These are phyloP conservation scores for Coemansia sp. DNA, from an alignment of 192 early-diverging fungal species.

Conservation along the genomic window DNA sequence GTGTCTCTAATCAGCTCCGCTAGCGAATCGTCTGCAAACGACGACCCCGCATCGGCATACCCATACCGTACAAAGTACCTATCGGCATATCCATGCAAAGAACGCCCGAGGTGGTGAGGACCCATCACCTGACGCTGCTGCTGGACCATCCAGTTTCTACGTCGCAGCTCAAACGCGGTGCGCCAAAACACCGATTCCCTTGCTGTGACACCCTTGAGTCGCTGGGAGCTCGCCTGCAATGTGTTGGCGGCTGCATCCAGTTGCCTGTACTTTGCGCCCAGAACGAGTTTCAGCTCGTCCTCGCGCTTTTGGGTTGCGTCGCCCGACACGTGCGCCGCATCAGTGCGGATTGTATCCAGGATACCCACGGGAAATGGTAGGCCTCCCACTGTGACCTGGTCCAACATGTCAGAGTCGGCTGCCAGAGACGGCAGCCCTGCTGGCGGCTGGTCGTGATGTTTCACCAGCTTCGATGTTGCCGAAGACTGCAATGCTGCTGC, in stretches of 20 bases:
- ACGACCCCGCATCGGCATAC: constrained; percentile 28
- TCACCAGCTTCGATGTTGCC: not conserved
- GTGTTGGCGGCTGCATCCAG: constrained; percentile 38
- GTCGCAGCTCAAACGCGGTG: constrained; percentile 37
- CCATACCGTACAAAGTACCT: constrained; percentile 42
- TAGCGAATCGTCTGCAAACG: constrained; percentile 28
- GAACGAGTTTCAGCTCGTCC: constrained; percentile 36
- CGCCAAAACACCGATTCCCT: constrained; percentile 42
- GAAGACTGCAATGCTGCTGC: not conserved
- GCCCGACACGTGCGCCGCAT: not conserved
- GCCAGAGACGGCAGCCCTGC: not conserved
- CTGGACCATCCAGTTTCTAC: constrained; percentile 39
- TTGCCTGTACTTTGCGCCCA: constrained; percentile 50
- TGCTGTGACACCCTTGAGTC: constrained; percentile 17
- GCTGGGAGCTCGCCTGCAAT: constrained; percentile 12
- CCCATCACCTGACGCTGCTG: constrained; percentile 29
- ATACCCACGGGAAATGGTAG: constrained; percentile 35
- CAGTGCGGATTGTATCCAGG: constrained; percentile 29
- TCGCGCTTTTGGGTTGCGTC: constrained; percentile 8
- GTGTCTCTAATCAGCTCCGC: constrained; percentile 41
- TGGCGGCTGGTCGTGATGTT: constrained; percentile 20
- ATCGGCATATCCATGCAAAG: constrained; percentile 7
- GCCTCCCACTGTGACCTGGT: constrained; percentile 38
- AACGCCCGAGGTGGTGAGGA: not conserved
- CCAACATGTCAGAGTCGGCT: constrained; percentile 14